A percentile compares a stretch with the other conserved stretches of the same genome.
Conservation (phyloP, 1,139 yeast species). For the Arxiozyma heterogenica region DNA sequence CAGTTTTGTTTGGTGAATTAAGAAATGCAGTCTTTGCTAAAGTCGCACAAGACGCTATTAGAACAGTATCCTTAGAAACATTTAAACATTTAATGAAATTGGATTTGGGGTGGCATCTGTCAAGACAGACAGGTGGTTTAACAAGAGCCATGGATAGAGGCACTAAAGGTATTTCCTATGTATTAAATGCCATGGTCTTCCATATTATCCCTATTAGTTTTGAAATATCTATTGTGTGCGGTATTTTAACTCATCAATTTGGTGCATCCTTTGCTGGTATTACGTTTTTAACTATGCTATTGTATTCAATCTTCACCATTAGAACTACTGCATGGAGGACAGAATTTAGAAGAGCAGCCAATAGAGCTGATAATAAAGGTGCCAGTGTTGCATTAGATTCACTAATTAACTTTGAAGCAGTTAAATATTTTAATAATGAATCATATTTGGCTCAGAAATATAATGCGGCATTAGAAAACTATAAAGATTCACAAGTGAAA, state of each 20-base stretch:
- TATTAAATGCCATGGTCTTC: conserved; percentile 89
- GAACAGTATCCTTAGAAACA: conserved; percentile 81
- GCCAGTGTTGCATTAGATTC: conserved; percentile 94
- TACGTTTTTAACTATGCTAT: conserved; percentile 76
- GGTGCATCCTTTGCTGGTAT: conserved; percentile 86
- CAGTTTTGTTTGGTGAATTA: conserved; percentile 87
- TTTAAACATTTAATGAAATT: conserved; percentile 73
- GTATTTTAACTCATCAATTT: conserved; percentile 84
- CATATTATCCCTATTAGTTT: conserved; percentile 89
- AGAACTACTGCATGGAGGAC: conserved; percentile 96
- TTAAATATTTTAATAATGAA: conserved; percentile 89
- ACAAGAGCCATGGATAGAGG: conserved; percentile 97
- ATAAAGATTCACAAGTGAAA: conserved; percentile 75
- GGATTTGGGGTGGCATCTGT: conserved; percentile 82
- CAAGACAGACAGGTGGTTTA: conserved; percentile 91
- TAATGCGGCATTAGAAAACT: conserved; percentile 61
- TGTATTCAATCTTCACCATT: conserved; percentile 80
- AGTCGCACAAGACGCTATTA: conserved; percentile 91
- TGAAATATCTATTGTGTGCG: conserved; percentile 88
- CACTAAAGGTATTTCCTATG: conserved; percentile 92
- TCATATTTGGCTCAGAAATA: conserved; percentile 69
- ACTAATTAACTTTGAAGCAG: conserved; percentile 86
- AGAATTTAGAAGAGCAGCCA: conserved; percentile 79
- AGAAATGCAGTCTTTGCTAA: conserved; percentile 92
- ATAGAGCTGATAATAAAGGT: conserved; percentile 88